Evolutionary conservation across 1,284 basidiomycete genomes (phyloP), one percentile per base, ranked within the genome.

Genomic region (Malassezia obtusa): DNA sequence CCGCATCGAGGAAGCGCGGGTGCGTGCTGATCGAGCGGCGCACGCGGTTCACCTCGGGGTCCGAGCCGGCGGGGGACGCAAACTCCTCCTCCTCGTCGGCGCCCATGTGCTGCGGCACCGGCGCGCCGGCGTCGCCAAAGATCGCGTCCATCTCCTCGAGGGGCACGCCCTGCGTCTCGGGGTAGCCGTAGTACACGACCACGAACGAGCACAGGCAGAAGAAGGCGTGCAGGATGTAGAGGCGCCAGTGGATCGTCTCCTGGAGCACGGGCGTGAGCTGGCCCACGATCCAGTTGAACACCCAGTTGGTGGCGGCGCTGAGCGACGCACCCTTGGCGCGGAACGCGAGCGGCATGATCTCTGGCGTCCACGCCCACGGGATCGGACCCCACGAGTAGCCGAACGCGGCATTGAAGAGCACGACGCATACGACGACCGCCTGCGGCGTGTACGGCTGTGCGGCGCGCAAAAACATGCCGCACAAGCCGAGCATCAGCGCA

Each of bases 191-290:
- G 35, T 46, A 46, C 36, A 73, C 70, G 17, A 66, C 54, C 2
- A 90, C 78, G 68, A 94, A 90, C 63, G 87, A 89, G 69, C 84
- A 83, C 14, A 82, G 81, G 74, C 90, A 91, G 77, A 92, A 92
- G 77, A 89, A 89, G 11, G 87, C 89, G 65, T 94, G 89, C 86
- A 98, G 90, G 0, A 88, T 87, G 76, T 96, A 96, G 48, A 96
- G 76, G 47, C 87, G 80, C 91, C 92, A 98, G 30, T 81, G 81
- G 63, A 98, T 95, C 33, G 81, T 76, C 60, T 92, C 88, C 76
- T 95, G 89, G 45, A 96, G 78, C 43, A 84, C 80, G 1, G 91
- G 91, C 0, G 91, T 95, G 37, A 83, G 79, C 74, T 89, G 86
- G 21, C 91, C 91, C 39, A 96, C 89, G 45, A 88, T 73, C 76